Conservation (phyloP, 2,329 filamentous ascomycete species). For the Emmonsiellopsis sp. region DNA sequence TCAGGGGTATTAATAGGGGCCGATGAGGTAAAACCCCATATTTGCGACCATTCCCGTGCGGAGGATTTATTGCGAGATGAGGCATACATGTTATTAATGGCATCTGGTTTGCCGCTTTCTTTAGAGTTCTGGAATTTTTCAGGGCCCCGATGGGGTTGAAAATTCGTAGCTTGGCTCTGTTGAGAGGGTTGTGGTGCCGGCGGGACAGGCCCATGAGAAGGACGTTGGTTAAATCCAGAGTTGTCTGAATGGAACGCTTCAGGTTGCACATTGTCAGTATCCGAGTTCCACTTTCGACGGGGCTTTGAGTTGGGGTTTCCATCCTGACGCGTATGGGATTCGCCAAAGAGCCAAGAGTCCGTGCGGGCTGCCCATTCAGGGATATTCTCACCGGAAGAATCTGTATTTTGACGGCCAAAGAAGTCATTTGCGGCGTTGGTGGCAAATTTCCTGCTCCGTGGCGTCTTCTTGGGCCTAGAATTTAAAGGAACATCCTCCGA, state of each 20-base stretch:
- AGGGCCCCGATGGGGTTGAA: neutral
- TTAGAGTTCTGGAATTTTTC: neutral
- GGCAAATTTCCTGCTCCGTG: conserved; percentile 27
- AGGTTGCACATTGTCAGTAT: conserved; percentile 18
- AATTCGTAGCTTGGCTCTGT: neutral
- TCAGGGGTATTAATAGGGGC: conserved; percentile 8
- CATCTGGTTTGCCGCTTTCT: neutral
- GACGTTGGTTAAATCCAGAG: neutral
- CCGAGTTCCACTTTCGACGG: conserved; percentile 13
- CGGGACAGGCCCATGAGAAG: neutral
- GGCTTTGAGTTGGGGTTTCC: neutral
- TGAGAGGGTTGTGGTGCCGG: neutral
- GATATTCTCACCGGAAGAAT: conserved; percentile 23
- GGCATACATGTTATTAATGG: conserved; percentile 13
- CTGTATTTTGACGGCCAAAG: conserved; percentile 14
- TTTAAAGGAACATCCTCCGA: conserved; percentile 20
- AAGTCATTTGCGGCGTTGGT: conserved; percentile 19
- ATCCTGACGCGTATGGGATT: conserved; percentile 11
- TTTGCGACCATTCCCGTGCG: conserved; percentile 10
- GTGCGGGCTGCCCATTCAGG: conserved; percentile 11
- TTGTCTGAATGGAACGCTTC: conserved; percentile 24
- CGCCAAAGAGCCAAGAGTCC: conserved; percentile 12
- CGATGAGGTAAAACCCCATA: conserved; percentile 10
- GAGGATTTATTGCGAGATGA: conserved; percentile 7
- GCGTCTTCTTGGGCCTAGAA: conserved; percentile 32